phyloP scores from a whole-genome alignment of 2,329 filamentous ascomycete species.

The Madurella fahalii region DNA sequence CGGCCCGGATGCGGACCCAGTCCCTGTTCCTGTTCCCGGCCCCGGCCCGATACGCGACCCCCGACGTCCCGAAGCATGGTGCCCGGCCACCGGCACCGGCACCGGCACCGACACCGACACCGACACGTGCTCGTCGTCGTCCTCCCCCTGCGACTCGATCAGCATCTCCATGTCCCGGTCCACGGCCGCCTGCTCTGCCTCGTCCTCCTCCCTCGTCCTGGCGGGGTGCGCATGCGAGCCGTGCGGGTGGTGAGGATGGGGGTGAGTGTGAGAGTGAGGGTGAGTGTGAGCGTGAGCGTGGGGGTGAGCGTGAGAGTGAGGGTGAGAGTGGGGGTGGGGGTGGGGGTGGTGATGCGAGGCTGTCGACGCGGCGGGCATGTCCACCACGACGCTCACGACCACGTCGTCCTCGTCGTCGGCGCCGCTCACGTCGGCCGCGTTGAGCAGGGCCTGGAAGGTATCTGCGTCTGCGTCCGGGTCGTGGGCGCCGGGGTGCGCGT shows the following conservation, averaged over 20 bases:
- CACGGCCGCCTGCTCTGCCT: conserved; percentile 32
- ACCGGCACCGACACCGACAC: no score
- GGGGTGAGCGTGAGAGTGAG: neutral
- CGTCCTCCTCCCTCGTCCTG: conserved; percentile 8
- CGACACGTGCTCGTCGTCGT: conserved; percentile 30
- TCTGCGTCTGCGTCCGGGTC: conserved; percentile 39
- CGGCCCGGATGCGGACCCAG: neutral
- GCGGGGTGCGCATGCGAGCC: neutral
- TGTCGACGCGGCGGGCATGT: neutral
- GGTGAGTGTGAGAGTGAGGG: neutral
- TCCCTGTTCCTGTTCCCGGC: neutral
- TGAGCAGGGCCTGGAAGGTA: conserved; percentile 50
- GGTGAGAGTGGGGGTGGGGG: neutral
- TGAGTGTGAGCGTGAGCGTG: neutral
- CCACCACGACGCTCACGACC: conserved; percentile 32
- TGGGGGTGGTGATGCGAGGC: neutral
- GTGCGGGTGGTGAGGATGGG: conserved; percentile 3
- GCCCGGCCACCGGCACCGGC: no score
- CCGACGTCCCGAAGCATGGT: no score
- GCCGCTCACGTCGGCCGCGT: conserved; percentile 42
- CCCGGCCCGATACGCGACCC: no score
- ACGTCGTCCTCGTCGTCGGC: conserved; percentile 32
- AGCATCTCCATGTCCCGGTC: conserved; percentile 51
- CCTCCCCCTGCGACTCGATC: conserved; percentile 43
- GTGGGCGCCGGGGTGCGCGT: conserved; percentile 29